Conservation (phyloP, 2,329 filamentous ascomycete species). For the Aspergillus tamarii region DNA sequence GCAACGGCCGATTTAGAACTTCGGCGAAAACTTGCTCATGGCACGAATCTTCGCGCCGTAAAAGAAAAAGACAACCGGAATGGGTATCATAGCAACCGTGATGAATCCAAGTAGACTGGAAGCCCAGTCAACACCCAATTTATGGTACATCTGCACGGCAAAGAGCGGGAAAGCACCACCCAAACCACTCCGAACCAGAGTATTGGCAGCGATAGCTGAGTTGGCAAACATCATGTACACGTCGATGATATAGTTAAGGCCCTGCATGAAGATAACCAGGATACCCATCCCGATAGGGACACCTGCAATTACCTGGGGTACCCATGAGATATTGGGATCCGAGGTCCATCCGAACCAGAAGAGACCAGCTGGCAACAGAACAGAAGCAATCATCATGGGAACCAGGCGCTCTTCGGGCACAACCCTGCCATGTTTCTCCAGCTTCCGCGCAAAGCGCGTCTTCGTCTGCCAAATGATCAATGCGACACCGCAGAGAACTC, state of each 20-base stretch:
- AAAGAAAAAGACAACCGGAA: slow-evolving; percentile 51
- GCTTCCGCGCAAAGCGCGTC: slow-evolving; percentile 42
- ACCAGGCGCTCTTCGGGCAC: slow-evolving; percentile 50
- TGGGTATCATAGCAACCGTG: slow-evolving; percentile 46
- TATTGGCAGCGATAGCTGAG: slow-evolving; percentile 43
- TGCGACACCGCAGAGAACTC: slow-evolving; percentile 38
- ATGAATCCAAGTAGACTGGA: slow-evolving; percentile 41
- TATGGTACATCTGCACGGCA: slow-evolving; percentile 38
- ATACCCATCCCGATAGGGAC: slow-evolving; percentile 47
- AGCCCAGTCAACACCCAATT: slow-evolving; percentile 41
- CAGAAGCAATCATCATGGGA: slow-evolving; percentile 48
- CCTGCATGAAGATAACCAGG: slow-evolving; percentile 46
- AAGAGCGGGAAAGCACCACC: slow-evolving; percentile 38
- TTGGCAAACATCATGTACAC: slow-evolving; percentile 43
- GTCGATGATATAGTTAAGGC: slow-evolving; percentile 46
- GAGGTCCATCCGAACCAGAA: slow-evolving; percentile 56
- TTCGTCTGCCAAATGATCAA: slow-evolving; percentile 45
- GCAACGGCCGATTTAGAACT: slow-evolving; percentile 18
- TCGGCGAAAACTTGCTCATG: slow-evolving; percentile 47
- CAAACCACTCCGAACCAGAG: slow-evolving; percentile 37
- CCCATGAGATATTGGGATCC: slow-evolving; percentile 45
- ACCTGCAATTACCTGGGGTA: slow-evolving; percentile 48
- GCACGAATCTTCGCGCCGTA: slow-evolving; percentile 49
- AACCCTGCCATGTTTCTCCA: slow-evolving; percentile 36
- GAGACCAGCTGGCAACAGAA: slow-evolving; percentile 48